Evolutionary conservation across 768 basidiomycete species (phyloP), one percentile per base, ranked within the genome.

Genomic region (Amanita exitialis): DNA sequence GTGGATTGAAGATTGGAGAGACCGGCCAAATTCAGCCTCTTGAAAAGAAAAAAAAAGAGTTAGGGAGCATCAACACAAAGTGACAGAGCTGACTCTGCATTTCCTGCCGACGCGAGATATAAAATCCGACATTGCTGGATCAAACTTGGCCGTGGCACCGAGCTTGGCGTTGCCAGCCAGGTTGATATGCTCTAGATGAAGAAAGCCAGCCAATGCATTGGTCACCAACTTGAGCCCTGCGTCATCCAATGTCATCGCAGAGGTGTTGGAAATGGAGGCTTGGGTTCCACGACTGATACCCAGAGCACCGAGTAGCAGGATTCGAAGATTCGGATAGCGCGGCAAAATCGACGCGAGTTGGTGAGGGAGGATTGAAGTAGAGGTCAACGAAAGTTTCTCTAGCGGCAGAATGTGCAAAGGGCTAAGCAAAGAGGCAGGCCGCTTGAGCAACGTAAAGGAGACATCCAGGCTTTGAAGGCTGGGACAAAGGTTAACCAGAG

Each of bases 121-220:
- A 53, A 86, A 75, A 20, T 69, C 59, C 2, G 64, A 56, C 4
- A 85, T 58, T 1, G 77, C 64, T 3, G 66, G 57, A 6, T 65
- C 59, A 44, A 55, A 58, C 42, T 62, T 60, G 6, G 68, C 63
- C 0, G 61, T 58, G n/a, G 66, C 47, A 6, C 78, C 79, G 15
- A 87, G 60, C 52, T 81, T 83, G 4, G 70, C 68, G 57, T 86
- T 87, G 6, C 79, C 79, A 6, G 82, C 82, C 6, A 87, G 66
- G 58, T 65, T 86, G 44, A 87, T 51, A 53, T 67, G 72, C 49
- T 80, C 76, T 21, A 87, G 64, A 20, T 60, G 53, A 9, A 55
- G 37, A 53, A 65, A 71, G 0, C 53, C 45, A 18, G 61, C 62
- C 35, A 83, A 58, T 16, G 66, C 52, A 4, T 66, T 63, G 5